Percentiles rank a stretch among this genome's conserved stretches.
phyloP scores from a whole-genome alignment of 2,329 filamentous ascomycete species.

The Pseudogymnoascus sp. region DNA sequence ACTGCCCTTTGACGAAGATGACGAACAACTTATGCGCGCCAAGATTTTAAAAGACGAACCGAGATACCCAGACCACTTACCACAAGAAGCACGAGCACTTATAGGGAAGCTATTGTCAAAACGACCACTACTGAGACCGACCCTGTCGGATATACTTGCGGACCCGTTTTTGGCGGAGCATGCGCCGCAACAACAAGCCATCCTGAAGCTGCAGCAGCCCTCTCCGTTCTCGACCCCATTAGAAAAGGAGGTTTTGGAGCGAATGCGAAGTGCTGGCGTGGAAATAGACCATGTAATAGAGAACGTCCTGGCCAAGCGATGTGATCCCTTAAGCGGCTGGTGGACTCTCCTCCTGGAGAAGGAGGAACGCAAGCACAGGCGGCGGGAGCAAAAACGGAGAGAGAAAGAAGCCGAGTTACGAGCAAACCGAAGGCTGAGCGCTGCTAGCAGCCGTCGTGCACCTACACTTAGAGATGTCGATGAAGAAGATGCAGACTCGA shows the following conservation, averaged over 20 bases:
- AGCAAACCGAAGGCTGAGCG: conserved; percentile 72
- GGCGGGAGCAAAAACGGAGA: conserved; percentile 72
- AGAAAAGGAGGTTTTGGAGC: conserved; percentile 83
- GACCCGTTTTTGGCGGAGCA: conserved; percentile 84
- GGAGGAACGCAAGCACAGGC: conserved; percentile 75
- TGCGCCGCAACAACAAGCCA: conserved; percentile 80
- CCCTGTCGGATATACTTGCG: conserved; percentile 73
- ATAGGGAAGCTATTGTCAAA: conserved; percentile 81
- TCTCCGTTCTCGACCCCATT: conserved; percentile 76
- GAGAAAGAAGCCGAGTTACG: conserved; percentile 77
- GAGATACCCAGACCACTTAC: conserved; percentile 71
- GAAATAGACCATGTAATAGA: conserved; percentile 93
- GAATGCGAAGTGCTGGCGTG: conserved; percentile 89
- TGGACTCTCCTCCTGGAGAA: conserved; percentile 94
- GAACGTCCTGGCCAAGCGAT: conserved; percentile 81
- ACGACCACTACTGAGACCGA: conserved; percentile 72
- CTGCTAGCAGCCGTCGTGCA: conserved; percentile 76
- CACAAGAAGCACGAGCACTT: conserved; percentile 67
- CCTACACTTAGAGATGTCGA: conserved; percentile 70
- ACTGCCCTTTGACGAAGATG: conserved; percentile 92
- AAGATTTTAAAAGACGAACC: conserved; percentile 83
- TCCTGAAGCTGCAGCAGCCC: conserved; percentile 71
- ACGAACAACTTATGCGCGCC: conserved; percentile 76
- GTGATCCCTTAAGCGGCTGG: conserved; percentile 88
- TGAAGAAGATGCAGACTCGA: conserved; percentile 55